Evolutionary conservation across 2,329 filamentous ascomycete species (phyloP), one percentile per base, ranked within the genome.

Genomic region (Exophiala alcalophila): DNA sequence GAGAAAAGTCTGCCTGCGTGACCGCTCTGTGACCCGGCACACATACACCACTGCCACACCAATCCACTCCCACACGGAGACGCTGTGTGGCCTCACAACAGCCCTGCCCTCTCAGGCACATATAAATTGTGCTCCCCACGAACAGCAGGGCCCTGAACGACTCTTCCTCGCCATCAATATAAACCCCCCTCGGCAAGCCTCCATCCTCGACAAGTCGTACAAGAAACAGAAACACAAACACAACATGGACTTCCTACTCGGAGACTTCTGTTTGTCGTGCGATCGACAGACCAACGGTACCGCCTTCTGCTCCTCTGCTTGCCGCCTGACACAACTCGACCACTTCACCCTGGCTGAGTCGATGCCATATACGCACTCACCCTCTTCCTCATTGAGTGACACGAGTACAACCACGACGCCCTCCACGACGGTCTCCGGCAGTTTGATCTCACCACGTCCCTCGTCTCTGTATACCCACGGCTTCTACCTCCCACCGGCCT

Each of bases 251-350:
- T 51, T 50, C 45, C 32, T 51, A 28, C 86, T 86, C 59, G 86
- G 85, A 66, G 84, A 94, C 68, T 95, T 88, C 78, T 96, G 90
- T 76, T 81, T 96, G 58, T 82, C 85, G 71, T 96, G 90, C 73
- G 90, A 96, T 71, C 84, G 84, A 70, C 86, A 94, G 69, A 89
- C 85, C 48, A 78, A 86, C 53, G 81, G 81, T 43, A 82, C 82
- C 50, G 81, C 86, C 54, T 95, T 94, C 75, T 96, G 90, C 76
- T 94, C 88, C 32, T 89, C 96, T 69, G 80, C 86, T 20, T 96
- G 90, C 76, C 80, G 88, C 54, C 74, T 96, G 30, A 84, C 86
- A 55, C 90, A 95, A 68, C 81, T 91, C 58, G 89, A 95, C 43
- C 53, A 35, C 28, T 58, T 58, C 29, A 47, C 55, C 21, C 51